These are phyloP conservation scores for Buddleja alternifolia DNA, from an alignment of 257 asterid genomes.

Conservation along the genomic window DNA sequence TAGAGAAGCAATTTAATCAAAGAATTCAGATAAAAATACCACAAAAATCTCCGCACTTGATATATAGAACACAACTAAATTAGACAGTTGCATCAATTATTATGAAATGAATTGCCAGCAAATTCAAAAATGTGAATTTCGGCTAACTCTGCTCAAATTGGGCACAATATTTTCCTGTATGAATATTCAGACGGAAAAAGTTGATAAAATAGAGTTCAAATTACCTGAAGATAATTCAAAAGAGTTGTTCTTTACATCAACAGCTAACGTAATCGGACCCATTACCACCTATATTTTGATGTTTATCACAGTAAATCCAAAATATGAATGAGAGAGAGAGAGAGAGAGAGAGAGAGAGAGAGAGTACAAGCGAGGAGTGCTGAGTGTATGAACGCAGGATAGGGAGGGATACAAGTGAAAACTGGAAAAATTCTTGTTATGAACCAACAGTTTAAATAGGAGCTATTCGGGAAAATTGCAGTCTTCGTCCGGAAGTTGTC, in stretches of 20 bases:
- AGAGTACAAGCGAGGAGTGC: slow-evolving; percentile 5
- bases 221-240: slow-evolving; percentile 45
- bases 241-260: slow-evolving; percentile 60
- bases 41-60: neutral
- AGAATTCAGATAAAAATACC: neutral
- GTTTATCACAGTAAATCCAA: slow-evolving; percentile 1
- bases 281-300: slow-evolving; percentile 40
- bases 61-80: neutral
- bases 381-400: neutral
- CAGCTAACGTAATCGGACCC: slow-evolving; percentile 71
- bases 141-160: neutral
- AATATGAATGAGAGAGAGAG: neutral
- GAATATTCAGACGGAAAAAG: slow-evolving; percentile 20
- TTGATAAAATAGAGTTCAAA: neutral
- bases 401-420: slow-evolving; percentile 9
- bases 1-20: neutral
- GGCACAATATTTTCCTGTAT: slow-evolving; percentile 20
- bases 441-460: neutral
- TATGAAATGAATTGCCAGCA: neutral
- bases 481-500: no score
- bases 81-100: neutral
- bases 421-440: neutral
- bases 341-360: neutral
- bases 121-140: neutral
- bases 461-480: no score